Evolutionary conservation across 352 stramenopile species (phyloP).

Genomic region (Peronospora destructor): DNA sequence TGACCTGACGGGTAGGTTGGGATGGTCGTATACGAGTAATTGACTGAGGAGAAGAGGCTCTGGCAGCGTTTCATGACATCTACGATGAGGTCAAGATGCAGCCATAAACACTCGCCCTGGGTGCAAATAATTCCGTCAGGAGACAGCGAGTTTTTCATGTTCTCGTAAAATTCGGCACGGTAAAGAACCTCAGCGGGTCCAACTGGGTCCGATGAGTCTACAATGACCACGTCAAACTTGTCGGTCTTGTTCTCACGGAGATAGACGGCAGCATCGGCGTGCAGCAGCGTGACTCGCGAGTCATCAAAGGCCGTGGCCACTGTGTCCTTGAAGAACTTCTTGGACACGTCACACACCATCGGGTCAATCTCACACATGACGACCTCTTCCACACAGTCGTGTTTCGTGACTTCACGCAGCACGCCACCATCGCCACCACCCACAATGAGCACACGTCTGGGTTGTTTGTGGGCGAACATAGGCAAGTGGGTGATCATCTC

Average conservation of each 20-base stretch:
- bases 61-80: slow-evolving; percentile 90
- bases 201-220: slow-evolving; percentile 94
- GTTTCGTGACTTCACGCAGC: slow-evolving; percentile 92
- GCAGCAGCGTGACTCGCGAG: slow-evolving; percentile 90
- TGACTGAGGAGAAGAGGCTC: slow-evolving; percentile 89
- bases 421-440: slow-evolving; percentile 97
- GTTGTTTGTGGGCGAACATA: slow-evolving; percentile 92
- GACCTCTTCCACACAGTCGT: slow-evolving; percentile 92
- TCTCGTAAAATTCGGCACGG: slow-evolving; percentile 92
- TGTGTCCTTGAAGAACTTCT: slow-evolving; percentile 88
- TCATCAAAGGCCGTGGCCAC: slow-evolving; percentile 94
- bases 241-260: slow-evolving; percentile 72
- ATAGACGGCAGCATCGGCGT: slow-evolving; percentile 89
- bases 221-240: slow-evolving; percentile 96
- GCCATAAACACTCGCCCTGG: slow-evolving; percentile 97
- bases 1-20: slow-evolving; percentile 98
- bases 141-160: slow-evolving; percentile 87
- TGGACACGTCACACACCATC: slow-evolving; percentile 94
- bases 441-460: slow-evolving; percentile 96
- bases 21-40: slow-evolving; percentile 99
- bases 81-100: slow-evolving; percentile 96
- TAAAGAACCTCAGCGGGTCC: slow-evolving; percentile 94
- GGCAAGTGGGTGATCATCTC: slow-evolving; percentile 99
- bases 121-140: slow-evolving; percentile 84
- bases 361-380: slow-evolving; percentile 99